Conservation (phyloP, 345 rosid genomes). For the Erodium maritimum region DNA sequence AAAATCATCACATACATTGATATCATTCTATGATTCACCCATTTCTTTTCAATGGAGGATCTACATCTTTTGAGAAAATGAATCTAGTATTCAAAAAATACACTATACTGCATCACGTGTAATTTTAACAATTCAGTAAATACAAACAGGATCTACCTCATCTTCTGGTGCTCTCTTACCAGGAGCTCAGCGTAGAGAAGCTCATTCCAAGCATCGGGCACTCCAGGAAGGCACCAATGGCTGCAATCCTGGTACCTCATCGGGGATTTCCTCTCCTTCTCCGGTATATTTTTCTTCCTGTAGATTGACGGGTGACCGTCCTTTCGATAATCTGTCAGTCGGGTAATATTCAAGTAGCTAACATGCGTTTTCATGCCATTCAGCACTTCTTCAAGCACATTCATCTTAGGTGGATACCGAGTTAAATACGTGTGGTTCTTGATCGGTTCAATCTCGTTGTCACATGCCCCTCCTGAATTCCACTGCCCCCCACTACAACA, state of each 20-base stretch:
- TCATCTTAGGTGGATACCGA: constrained; percentile 66
- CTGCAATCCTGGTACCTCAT: constrained; percentile 50
- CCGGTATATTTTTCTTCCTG: constrained; percentile 17
- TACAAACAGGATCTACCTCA: too few species aligned
- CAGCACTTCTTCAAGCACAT: constrained; percentile 44
- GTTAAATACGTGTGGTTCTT: constrained; percentile 29
- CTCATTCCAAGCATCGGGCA: constrained; percentile 74
- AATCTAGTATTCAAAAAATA: too few species aligned
- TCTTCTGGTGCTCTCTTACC: not conserved
- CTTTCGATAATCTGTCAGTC: constrained; percentile 52
- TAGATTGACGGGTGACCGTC: constrained; percentile 73
- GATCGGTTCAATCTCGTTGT: constrained; percentile 33
- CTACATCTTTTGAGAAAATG: too few species aligned
- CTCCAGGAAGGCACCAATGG: constrained; percentile 81
- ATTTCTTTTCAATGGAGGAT: too few species aligned
- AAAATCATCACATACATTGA: too few species aligned
- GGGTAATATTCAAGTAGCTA: constrained; percentile 53
- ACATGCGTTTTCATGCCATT: constrained; percentile 65
- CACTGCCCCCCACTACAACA: constrained; percentile 45
- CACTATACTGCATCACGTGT: too few species aligned
- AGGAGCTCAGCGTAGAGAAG: constrained; percentile 51
- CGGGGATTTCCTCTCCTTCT: constrained; percentile 9
- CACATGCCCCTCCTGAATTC: constrained; percentile 51
- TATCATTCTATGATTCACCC: too few species aligned
- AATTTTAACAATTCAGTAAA: too few species aligned